Evolutionary conservation across 2,329 filamentous ascomycete genomes (phyloP).

Genomic region (Nothophoma quercina): DNA sequence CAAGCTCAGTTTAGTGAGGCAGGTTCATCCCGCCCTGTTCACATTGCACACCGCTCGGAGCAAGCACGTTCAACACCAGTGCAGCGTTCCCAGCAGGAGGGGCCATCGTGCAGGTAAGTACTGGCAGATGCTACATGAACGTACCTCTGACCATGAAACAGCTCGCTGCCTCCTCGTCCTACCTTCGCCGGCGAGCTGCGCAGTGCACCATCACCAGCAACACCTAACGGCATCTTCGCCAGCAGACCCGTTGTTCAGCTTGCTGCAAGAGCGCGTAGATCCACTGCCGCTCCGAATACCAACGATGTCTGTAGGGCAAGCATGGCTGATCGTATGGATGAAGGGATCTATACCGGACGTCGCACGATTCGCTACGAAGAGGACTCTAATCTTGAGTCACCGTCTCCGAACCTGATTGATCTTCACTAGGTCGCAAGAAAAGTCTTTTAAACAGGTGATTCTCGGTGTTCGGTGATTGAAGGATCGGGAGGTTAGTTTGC

Average conservation of each 20-base stretch:
- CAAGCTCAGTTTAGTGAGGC: not conserved
- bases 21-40: not conserved
- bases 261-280: no score
- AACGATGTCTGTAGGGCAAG: not conserved
- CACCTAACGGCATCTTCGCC: not conserved
- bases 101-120: slow-evolving; percentile 16
- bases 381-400: not conserved
- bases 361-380: slow-evolving; percentile 5
- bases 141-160: not conserved
- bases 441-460: no score
- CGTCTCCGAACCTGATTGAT: slow-evolving; percentile 24
- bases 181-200: slow-evolving; percentile 12
- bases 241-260: not conserved
- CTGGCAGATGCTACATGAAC: rapidly evolving
- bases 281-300: no score
- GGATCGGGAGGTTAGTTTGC: no score
- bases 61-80: not conserved
- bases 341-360: slow-evolving; percentile 7
- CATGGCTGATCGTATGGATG: not conserved
- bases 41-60: not conserved
- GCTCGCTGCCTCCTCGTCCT: not conserved
- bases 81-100: slow-evolving; percentile 3
- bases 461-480: no score
- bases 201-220: not conserved
- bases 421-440: slow-evolving; percentile 9